Evolutionary conservation across 176 grass and related monocot species (phyloP).

Genomic region (Typha latifolia): DNA sequence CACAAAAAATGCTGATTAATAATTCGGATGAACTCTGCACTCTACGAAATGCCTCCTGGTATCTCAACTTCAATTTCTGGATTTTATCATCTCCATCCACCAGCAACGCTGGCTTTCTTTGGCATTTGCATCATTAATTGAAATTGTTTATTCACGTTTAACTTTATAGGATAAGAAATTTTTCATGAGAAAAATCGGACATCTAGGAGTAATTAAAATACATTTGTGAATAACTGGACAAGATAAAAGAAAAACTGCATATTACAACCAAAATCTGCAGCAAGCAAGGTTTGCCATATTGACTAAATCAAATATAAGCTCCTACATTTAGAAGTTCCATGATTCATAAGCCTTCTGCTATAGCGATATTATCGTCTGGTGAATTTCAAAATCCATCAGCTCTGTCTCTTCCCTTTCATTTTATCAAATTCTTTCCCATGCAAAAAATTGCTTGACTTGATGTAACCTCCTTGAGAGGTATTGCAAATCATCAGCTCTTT

Average conservation of each 20-base stretch:
- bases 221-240: too few species aligned
- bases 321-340: not conserved
- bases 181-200: too few species aligned
- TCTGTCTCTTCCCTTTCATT: not conserved
- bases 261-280: not conserved
- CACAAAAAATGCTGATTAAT: too few species aligned
- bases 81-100: too few species aligned
- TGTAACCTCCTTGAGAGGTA: not conserved
- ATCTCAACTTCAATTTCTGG: too few species aligned
- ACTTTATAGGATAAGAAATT: too few species aligned
- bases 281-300: not conserved
- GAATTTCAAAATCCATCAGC: not conserved
- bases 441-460: not conserved
- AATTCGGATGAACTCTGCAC: too few species aligned
- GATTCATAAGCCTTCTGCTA: not conserved
- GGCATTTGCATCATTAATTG: too few species aligned
- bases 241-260: not conserved
- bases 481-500: not conserved
- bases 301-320: not conserved
- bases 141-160: too few species aligned
- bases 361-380: not conserved
- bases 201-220: too few species aligned
- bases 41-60: too few species aligned
- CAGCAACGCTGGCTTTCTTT: too few species aligned
- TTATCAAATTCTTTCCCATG: not conserved